phyloP scores from a whole-genome alignment of 2,329 filamentous ascomycete species.

The Monilinia fructicola region DNA sequence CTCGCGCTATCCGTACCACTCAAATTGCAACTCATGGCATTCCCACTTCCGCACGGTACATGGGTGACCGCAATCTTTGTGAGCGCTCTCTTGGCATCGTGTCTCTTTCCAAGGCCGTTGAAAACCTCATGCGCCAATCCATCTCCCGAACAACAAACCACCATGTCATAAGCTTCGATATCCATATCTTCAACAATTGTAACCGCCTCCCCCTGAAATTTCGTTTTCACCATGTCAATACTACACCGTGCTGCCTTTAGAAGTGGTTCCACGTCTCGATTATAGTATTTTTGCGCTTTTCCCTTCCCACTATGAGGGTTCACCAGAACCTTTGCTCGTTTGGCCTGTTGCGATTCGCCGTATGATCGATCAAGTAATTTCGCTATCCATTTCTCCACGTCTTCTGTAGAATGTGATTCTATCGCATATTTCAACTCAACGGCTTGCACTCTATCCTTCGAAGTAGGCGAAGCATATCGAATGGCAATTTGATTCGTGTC shows the following conservation, averaged over 20 bases:
- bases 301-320: slow-evolving; percentile 92
- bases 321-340: slow-evolving; percentile 82
- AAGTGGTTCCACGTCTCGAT: slow-evolving; percentile 74
- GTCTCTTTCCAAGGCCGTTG: slow-evolving; percentile 79
- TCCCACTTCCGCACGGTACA: slow-evolving; percentile 89
- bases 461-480: slow-evolving; percentile 64
- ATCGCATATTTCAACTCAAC: slow-evolving; percentile 62
- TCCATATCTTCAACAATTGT: slow-evolving; percentile 75
- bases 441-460: slow-evolving; percentile 60
- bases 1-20: slow-evolving; percentile 77
- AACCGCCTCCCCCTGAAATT: slow-evolving; percentile 71
- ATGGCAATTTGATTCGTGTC: slow-evolving; percentile 61
- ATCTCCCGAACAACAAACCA: slow-evolving; percentile 89
- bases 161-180: slow-evolving; percentile 76
- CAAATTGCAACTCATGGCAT: slow-evolving; percentile 88
- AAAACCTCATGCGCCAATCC: slow-evolving; percentile 91
- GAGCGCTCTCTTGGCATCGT: slow-evolving; percentile 73
- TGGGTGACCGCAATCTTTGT: slow-evolving; percentile 77
- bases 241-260: slow-evolving; percentile 78
- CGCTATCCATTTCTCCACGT: slow-evolving; percentile 55
- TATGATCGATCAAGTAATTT: slow-evolving; percentile 71
- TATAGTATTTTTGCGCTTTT: slow-evolving; percentile 69
- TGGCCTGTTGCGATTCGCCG: slow-evolving; percentile 63
- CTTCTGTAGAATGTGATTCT: slow-evolving; percentile 37
- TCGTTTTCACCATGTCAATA: slow-evolving; percentile 71